Percentiles rank a stretch among this genome's conserved stretches.
phyloP scores from a whole-genome alignment of 768 basidiomycete genomes.

The Holtermanniella nyarrowii region DNA sequence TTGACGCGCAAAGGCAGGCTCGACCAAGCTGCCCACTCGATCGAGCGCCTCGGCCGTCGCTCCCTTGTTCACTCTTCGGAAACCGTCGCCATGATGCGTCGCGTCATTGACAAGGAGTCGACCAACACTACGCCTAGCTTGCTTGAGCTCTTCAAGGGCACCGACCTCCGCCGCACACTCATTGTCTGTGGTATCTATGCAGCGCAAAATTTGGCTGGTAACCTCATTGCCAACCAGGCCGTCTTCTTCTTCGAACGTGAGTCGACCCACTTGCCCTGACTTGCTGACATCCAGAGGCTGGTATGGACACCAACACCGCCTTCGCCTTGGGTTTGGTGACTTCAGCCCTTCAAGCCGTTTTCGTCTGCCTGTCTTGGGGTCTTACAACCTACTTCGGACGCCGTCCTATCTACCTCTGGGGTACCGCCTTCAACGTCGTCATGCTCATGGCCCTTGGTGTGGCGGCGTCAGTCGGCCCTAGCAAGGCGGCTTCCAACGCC shows the following conservation, averaged over 20 bases:
- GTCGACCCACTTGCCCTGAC: neutral
- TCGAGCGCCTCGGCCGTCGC: conserved; percentile 20
- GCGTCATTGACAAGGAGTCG: conserved; percentile 21
- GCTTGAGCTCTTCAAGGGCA: conserved; percentile 30
- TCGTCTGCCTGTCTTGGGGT: conserved; percentile 23
- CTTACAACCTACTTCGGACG: conserved; percentile 32
- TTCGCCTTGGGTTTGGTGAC: conserved; percentile 34
- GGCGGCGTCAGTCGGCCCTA: conserved; percentile 17
- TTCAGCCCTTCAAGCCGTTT: conserved; percentile 22
- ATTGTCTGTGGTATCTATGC: conserved; percentile 32
- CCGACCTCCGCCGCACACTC: conserved; percentile 25
- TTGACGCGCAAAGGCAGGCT: conserved; percentile 29
- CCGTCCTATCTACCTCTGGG: conserved; percentile 31
- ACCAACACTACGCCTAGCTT: conserved; percentile 11
- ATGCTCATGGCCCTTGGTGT: conserved; percentile 27
- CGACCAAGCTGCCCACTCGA: conserved; percentile 20
- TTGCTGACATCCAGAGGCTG: conserved; percentile 16
- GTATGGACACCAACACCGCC: conserved; percentile 16
- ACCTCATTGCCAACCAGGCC: conserved; percentile 22
- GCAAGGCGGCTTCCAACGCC: conserved; percentile 15
- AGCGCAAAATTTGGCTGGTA: conserved; percentile 33
- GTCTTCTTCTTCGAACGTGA: conserved; percentile 29
- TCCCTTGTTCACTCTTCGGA: conserved; percentile 13
- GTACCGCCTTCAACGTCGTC: conserved; percentile 23
- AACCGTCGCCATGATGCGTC: conserved; percentile 36